Conservation (phyloP, 768 basidiomycete species). For the Sutorius australiensis region DNA sequence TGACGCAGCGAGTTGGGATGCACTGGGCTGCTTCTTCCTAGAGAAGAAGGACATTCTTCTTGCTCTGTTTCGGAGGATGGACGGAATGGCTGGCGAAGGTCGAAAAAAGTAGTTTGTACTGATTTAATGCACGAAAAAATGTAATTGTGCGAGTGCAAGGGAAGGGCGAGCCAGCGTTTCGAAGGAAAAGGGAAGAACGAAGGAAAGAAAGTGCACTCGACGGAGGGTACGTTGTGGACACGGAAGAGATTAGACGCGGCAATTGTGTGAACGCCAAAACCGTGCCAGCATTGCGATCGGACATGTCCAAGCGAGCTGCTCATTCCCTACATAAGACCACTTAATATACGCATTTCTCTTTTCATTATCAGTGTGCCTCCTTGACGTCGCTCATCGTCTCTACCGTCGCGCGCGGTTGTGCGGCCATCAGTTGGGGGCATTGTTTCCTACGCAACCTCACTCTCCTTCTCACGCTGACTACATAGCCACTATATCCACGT, state of each 20-base stretch:
- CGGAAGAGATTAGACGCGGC: constrained; percentile 17
- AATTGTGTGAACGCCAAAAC: constrained; percentile 10
- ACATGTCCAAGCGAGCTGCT: neutral
- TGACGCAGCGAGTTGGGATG: constrained; percentile 39
- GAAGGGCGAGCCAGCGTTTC: constrained; percentile 25
- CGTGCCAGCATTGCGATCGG: neutral
- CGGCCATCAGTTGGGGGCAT: neutral
- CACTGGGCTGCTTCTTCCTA: constrained; percentile 72
- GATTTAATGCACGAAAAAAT: constrained; percentile 12
- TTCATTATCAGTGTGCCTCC: constrained; percentile 4
- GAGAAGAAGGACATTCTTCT: constrained; percentile 94
- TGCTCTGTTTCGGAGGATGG: constrained; percentile 53
- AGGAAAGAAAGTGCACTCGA: constrained; percentile 5
- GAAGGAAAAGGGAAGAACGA: constrained; percentile 10
- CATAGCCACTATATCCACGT: constrained; percentile 4
- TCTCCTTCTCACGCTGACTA: neutral
- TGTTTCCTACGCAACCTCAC: constrained; percentile 13
- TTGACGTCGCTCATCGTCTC: constrained; percentile 11
- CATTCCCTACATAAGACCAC: neutral
- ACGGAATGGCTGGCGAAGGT: constrained; percentile 58
- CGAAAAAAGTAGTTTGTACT: constrained; percentile 12
- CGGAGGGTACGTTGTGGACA: constrained; percentile 12
- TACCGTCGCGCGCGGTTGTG: constrained; percentile 4
- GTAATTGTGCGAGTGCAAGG: neutral
- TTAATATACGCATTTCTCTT: neutral